phyloP scores from a whole-genome alignment of 1,139 yeast genomes.

The Candida glucosophila region DNA sequence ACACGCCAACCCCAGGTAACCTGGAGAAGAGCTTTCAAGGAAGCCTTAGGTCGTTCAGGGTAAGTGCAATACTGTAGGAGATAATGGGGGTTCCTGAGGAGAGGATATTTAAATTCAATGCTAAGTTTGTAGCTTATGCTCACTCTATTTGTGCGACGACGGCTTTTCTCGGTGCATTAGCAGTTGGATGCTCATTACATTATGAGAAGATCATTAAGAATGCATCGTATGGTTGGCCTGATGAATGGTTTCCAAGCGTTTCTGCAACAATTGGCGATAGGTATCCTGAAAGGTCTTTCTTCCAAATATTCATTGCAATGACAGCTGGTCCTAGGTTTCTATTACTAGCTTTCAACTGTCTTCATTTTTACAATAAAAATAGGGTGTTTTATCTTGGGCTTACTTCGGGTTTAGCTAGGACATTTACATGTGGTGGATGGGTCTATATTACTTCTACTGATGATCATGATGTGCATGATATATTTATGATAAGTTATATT shows the following conservation, averaged over 20 bases:
- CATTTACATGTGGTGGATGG: constrained; percentile 98
- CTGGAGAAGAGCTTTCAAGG: too few relatives aligned
- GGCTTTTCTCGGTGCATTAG: constrained; percentile 69
- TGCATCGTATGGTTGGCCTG: constrained; percentile 83
- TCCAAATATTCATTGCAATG: constrained; percentile 74
- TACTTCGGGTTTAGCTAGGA: constrained; percentile 63
- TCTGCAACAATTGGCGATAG: constrained; percentile 96
- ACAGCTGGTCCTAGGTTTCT: constrained; percentile 85
- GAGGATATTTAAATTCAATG: constrained; percentile 36
- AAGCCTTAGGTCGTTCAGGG: too few relatives aligned
- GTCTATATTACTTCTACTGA: constrained; percentile 96
- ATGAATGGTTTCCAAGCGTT: constrained; percentile 97
- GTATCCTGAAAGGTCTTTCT: constrained; percentile 89
- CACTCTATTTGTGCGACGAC: constrained; percentile 64
- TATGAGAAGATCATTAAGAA: constrained; percentile 82
- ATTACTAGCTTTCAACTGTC: constrained; percentile 53
- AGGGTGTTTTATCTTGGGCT: constrained; percentile 34
- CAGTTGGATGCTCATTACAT: constrained; percentile 67
- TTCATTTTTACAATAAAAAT: constrained; percentile 30
- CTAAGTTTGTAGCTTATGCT: constrained; percentile 54
- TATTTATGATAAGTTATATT: constrained; percentile 87
- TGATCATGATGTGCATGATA: constrained; percentile 93
- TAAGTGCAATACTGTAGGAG: too few relatives aligned
- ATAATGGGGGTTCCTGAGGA: not conserved
- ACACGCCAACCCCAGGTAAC: too few relatives aligned